A percentile compares a stretch with the other conserved stretches of the same genome.
phyloP scores from a whole-genome alignment of 306 rosid genomes.

The Argentina anserina region DNA sequence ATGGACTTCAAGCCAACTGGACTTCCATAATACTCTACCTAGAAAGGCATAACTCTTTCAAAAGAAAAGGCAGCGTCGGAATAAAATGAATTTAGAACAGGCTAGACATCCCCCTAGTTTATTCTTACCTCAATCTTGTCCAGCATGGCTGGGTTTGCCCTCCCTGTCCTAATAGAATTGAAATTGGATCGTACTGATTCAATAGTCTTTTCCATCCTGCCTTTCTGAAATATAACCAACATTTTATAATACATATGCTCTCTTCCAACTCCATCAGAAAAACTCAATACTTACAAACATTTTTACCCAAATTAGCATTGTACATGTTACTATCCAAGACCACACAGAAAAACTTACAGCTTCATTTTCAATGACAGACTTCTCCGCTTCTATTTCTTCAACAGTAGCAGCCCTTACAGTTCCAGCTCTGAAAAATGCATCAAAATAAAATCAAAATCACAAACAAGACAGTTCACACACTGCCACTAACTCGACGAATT shows the following conservation, averaged over 20 bases:
- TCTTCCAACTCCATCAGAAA: background rate
- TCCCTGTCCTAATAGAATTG: slow-evolving; percentile 86
- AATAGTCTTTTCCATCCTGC: slow-evolving; percentile 80
- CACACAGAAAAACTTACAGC: slow-evolving; percentile 45
- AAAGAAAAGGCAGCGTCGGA: background rate
- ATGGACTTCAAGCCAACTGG: slow-evolving; percentile 93
- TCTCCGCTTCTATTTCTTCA: slow-evolving; percentile 98
- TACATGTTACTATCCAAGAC: background rate
- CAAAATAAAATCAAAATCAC: background rate
- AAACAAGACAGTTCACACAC: background rate
- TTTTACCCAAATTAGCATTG: background rate
- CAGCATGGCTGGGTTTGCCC: slow-evolving; percentile 82
- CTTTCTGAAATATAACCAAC: slow-evolving; percentile 45
- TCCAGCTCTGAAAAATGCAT: slow-evolving; percentile 33
- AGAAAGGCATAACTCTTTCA: slow-evolving; percentile 31
- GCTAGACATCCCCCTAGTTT: slow-evolving; percentile 4
- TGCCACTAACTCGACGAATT: background rate
- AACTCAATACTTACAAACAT: background rate
- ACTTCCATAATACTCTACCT: slow-evolving; percentile 95
- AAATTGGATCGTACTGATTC: slow-evolving; percentile 68
- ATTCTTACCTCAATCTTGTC: slow-evolving; percentile 81
- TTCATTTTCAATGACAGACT: slow-evolving; percentile 66
- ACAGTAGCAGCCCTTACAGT: slow-evolving; percentile 74
- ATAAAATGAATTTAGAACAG: background rate
- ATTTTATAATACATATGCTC: background rate